Evolutionary conservation across 2,329 filamentous ascomycete species (phyloP), one percentile per base, ranked within the genome.

Genomic region (Fusarium kyushuense): DNA sequence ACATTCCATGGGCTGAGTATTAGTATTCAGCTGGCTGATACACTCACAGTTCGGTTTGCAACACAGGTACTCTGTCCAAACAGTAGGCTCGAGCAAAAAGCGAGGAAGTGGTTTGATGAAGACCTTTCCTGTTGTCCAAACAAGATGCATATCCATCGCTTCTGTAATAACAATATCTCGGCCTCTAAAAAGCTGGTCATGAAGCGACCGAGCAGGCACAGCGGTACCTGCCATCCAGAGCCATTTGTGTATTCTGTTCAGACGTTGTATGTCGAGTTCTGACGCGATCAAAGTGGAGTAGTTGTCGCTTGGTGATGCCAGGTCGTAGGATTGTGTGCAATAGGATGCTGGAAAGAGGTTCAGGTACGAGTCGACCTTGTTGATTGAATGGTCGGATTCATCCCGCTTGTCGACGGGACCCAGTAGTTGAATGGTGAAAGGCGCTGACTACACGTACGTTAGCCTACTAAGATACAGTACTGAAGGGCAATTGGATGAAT

Each of bases 311-410:
- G 29, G 23, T 1, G 14, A n/a, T 23, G 3, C 45, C 5, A 47
- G 2, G 13, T 47, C 45, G 2, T 33, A 12, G 3, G 45, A n/a
- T 2, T 17, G 4, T 3, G 45, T 33, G 7, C 45, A 21, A 17
- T 33, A 47, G 7, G 45, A 4, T 13, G 45, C 45, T 33, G 29
- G 45, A 11, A 16, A 47, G 10, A 47, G 19, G 21, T 17, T 47
- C 0, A 33, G 2, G 2, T 17, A 25, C 3, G 21, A 5, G 6
- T 35, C 21, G 11, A 12, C 8, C 0, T 23, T 23, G 5, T n/a
- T 14, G 21, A 4, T 11, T 8, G 17, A 17, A 12, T 19, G 46
- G 14, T 19, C 8, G 8, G 10, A 5, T 16, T 25, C 6, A 27
- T 10, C 4, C 2, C 36, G 13, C 8, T 30, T 25, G 8, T 25